Conservation (phyloP, 768 basidiomycete species). For the Antrodiella citrinella region DNA sequence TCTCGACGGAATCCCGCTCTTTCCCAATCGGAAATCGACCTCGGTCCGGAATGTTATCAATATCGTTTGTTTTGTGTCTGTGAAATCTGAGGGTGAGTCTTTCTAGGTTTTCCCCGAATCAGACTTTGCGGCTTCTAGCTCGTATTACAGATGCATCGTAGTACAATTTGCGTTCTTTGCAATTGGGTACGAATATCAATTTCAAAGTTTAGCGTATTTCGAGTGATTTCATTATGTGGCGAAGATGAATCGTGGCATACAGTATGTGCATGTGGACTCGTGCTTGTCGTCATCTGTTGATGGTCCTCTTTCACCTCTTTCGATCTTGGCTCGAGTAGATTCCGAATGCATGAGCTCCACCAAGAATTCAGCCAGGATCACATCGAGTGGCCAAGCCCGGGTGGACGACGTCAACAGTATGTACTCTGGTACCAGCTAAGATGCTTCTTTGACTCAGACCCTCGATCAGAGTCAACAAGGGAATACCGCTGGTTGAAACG, state of each 20-base stretch:
- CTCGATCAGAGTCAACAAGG: not conserved
- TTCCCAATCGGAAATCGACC: not conserved
- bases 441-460: not conserved
- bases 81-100: too few relatives aligned
- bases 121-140: not conserved
- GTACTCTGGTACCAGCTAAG: too few relatives aligned
- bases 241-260: not conserved
- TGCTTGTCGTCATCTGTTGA: not conserved
- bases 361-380: not conserved
- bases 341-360: not conserved
- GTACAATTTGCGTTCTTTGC: not conserved
- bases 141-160: not conserved
- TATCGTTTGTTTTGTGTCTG: not conserved
- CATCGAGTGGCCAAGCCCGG: too few relatives aligned
- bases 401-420: too few relatives aligned
- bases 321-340: not conserved
- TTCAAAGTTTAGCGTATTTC: too few relatives aligned
- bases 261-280: not conserved
- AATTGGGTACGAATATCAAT: too few relatives aligned
- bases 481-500: not conserved
- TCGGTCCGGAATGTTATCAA: not conserved
- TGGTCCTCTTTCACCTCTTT: not conserved
- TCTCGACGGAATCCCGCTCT: not conserved
- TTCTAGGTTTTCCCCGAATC: not conserved
- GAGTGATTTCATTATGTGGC: too few relatives aligned